Evolutionary conservation across 257 asterid species (phyloP), one percentile per base, ranked within the genome.

Genomic region (Nicotiana paniculata): DNA sequence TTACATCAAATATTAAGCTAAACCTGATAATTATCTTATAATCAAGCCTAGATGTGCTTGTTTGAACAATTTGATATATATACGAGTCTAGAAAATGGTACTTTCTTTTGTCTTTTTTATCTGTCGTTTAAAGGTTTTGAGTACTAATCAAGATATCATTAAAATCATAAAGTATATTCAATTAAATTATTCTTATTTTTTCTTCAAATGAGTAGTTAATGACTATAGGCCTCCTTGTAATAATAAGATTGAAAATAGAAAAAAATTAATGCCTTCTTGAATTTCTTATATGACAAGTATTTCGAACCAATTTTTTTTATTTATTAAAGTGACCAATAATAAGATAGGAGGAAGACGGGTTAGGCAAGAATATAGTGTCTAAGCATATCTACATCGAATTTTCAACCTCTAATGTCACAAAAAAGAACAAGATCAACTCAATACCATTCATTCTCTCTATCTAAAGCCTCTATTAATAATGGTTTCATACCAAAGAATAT

Each of bases 401-500:
- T 43, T 7, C 51, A 7, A 43, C 51, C 59, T 54, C 59, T 15
- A 54, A 16, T 13, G 18, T 54, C 21, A 2, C 12, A 69, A 69
- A 39, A 35, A 6, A 64, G 21, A 68, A 37, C 10, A 69, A 69
- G 57, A 39, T 70, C 24, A 46, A 48, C 24, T 74, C 77, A 32
- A 59, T 77, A 1, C 18, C 80, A 28, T n/a, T 10, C 12, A 59
- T 16, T 74, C 21, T 83, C 32, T 79, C 26, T 68, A 57, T 67
- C 62, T 39, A 58, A 15, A 61, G 21, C 26, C 53, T 9, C 12
- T 72, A 15, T 46, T 72, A 6, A 33, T 16, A 62, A 35, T 53
- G 64, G 86, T 24, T 72, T 80, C 61, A 51, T 84, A 77, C 82
- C 84, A 24, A 70, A 79, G 81, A 59, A 79, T 84, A 79, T 64